Evolutionary conservation across 495 filamentous ascomycete genomes (phyloP).

Genomic region (Neurospora sp.): DNA sequence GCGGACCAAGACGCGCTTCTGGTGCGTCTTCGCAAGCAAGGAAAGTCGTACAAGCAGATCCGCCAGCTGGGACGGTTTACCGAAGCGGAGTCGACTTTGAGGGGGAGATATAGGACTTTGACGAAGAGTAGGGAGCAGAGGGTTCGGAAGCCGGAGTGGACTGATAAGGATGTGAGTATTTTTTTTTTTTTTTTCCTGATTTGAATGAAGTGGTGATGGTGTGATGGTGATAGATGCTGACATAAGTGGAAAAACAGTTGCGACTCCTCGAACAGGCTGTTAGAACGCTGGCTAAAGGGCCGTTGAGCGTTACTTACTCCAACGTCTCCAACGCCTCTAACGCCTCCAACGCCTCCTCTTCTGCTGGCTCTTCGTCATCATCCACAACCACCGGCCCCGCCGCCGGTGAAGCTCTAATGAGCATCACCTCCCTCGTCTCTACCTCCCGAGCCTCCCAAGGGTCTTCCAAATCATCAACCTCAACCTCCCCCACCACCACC

Average conservation of each 20-base stretch:
- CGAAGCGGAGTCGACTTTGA: conserved; percentile 80
- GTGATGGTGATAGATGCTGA: too few relatives aligned
- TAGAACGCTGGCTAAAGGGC: conserved; percentile 20
- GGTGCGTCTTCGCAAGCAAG: conserved; percentile 49
- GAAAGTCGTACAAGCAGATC: conserved; percentile 75
- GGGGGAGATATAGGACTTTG: conserved; percentile 68
- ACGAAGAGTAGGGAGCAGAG: conserved; percentile 68
- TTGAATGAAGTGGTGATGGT: not conserved
- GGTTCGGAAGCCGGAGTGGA: conserved; percentile 73
- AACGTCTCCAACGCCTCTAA: not conserved
- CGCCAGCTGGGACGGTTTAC: conserved; percentile 51
- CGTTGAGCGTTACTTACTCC: not conserved
- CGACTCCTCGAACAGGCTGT: conserved; percentile 41
- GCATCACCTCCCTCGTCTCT: too few relatives aligned
- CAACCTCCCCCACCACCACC: too few relatives aligned
- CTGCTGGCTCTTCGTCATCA: not conserved
- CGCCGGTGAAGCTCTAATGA: too few relatives aligned
- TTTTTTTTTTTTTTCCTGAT: too few relatives aligned
- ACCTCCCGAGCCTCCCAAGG: too few relatives aligned
- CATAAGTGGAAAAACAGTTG: conserved; percentile 20
- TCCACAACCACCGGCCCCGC: not conserved
- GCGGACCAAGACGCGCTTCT: conserved; percentile 51
- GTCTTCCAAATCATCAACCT: too few relatives aligned
- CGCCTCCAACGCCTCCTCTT: not conserved
- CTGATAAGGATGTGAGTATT: conserved; percentile 53